Base-by-base conservation (phyloP, 306 rosid species). In the Hippophae gyantsensis region DNA sequence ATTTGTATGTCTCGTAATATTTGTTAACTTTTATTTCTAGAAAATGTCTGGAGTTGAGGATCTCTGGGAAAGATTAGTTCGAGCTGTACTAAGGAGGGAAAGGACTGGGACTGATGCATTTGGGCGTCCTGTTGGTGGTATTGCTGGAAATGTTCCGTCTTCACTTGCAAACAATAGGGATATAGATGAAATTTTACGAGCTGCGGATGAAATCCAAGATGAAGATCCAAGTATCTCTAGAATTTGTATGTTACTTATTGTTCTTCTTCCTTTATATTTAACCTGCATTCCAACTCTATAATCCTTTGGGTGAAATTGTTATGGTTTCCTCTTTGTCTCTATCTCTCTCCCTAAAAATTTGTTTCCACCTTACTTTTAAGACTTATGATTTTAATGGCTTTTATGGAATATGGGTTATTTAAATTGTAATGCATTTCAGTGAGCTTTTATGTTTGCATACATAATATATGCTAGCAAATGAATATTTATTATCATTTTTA, bases 121-220 rank as follows among this genome's bases (percentile, higher is more conserved):
- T 72, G 95, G 95, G 48, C 81, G 63, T 45, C 96, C 69, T 48
- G 76, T 48, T 66, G 79, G 74, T 55, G 89, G 95, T 42, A 87
- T 92, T 65, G 98, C 90, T 45, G 89, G 95, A 64, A 70, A 81
- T 58, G 95, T 92, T 11, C 98, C 98, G 23, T 92, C 96, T 42
- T 92, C 98, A 0, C 92, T 92, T 7, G 89, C 87, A 43, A 92
- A 87, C 68, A 92, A 92, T 61, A 74, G 98, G 80, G 96, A 92
- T 68, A 85, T 92, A 9, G 98, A 87, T 80, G 98, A 87, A 70
- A 92, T 87, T 78, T 71, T 92, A 60, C 81, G 93, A 78, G 96
- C 77, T 72, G 98, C 98, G 9, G 98, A 92, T 75, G 96, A 85
- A 82, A 92, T 92, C 69, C 95, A 92, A 80, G 89, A 83, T 13